Conservation (phyloP, 768 basidiomycete genomes). For the Panus rudis region DNA sequence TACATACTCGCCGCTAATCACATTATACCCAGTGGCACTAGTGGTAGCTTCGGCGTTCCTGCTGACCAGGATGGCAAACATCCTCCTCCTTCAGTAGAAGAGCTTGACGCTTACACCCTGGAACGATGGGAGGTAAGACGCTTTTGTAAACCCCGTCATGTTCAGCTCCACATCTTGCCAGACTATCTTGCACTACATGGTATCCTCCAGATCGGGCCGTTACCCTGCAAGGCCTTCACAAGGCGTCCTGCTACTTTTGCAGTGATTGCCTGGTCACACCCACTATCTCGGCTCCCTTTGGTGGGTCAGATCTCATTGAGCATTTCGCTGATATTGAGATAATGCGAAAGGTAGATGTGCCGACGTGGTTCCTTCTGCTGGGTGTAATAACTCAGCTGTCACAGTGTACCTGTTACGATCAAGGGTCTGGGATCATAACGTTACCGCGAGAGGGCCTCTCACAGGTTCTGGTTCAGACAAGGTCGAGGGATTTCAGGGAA, state of each 20-base stretch:
- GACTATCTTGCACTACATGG: slow-evolving; percentile 98
- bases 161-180: slow-evolving; percentile 24
- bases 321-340: too few species aligned
- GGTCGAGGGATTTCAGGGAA: too few species aligned
- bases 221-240: slow-evolving; percentile 68
- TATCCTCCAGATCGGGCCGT: slow-evolving; percentile 82
- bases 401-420: too few species aligned
- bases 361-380: too few species aligned
- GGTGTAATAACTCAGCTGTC: too few species aligned
- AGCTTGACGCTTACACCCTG: slow-evolving; percentile 73
- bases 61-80: slow-evolving; percentile 59
- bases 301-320: too few species aligned
- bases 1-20: neutral
- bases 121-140: slow-evolving; percentile 80
- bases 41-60: slow-evolving; percentile 80
- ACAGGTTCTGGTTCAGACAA: too few species aligned
- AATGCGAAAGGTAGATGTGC: too few species aligned
- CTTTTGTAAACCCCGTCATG: slow-evolving; percentile 1
- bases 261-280: too few species aligned
- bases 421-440: too few species aligned
- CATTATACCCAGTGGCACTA: slow-evolving; percentile 52
- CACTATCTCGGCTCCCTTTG: too few species aligned
- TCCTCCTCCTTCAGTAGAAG: slow-evolving; percentile 44
- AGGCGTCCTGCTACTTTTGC: slow-evolving; percentile 77
- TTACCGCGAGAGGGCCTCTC: too few species aligned